Evolutionary conservation across 2,329 filamentous ascomycete species (phyloP).

Genomic region (Epichloe scottii): DNA sequence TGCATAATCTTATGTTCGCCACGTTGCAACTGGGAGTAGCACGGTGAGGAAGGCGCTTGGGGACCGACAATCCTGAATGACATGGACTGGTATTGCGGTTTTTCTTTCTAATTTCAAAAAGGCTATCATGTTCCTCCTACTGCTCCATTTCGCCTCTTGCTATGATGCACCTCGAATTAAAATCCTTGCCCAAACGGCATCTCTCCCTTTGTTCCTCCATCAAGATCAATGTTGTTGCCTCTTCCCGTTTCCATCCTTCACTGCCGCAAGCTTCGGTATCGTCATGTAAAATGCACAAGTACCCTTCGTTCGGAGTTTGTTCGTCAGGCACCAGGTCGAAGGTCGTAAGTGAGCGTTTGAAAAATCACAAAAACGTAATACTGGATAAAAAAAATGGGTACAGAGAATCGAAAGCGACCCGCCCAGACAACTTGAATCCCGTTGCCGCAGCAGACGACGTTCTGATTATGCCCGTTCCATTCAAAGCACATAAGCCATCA

Average conservation of each 20-base stretch:
- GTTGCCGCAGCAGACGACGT: not conserved
- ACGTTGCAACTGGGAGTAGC: too few relatives aligned
- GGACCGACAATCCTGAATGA: too few relatives aligned
- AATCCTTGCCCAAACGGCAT: constrained; percentile 12
- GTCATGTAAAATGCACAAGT: constrained; percentile 8
- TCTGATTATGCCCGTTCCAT: not conserved
- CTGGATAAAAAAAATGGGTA: constrained; percentile 19
- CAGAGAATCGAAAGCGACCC: constrained; percentile 18
- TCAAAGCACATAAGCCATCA: constrained; percentile 41
- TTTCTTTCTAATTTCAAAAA: constrained; percentile 13
- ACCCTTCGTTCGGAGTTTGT: constrained; percentile 11
- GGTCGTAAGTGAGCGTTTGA: constrained; percentile 3
- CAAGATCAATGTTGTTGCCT: constrained; percentile 10
- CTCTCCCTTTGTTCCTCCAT: constrained; percentile 1
- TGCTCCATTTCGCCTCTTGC: constrained; percentile 23
- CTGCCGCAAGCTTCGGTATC: not conserved
- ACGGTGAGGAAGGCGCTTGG: too few relatives aligned
- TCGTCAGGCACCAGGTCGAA: constrained; percentile 7
- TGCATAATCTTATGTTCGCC: too few relatives aligned
- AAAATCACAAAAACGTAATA: constrained; percentile 15
- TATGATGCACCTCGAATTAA: constrained; percentile 18
- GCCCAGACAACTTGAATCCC: constrained; percentile 6
- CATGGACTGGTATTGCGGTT: not conserved
- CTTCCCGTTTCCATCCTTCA: not conserved
- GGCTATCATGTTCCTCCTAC: constrained; percentile 14